Evolutionary conservation across 2,329 filamentous ascomycete species (phyloP), one percentile per base, ranked within the genome.

Genomic region (Sporothrix euskadiensis): DNA sequence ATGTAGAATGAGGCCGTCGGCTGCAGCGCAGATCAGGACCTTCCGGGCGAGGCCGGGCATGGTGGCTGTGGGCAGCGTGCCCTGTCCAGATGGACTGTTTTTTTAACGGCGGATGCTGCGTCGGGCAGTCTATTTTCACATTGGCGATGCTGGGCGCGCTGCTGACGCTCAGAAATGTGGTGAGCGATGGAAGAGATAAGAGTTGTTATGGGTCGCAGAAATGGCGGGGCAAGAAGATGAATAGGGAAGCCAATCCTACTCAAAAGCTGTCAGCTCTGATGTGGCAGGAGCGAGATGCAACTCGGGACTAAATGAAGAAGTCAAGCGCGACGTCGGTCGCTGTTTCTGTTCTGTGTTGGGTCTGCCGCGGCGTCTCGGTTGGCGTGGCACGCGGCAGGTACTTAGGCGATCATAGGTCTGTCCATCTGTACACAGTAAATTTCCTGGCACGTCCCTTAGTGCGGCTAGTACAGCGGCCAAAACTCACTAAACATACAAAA

Each of bases 31-130:
- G 77, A 97, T 89, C 76, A 94, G 80, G 72, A 97, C 84, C 83
- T 96, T 97, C 80, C 92, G 91, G 74, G 92, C 90, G 75, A 97
- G 84, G 76, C 88, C 87, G 73, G 93, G 91, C 94, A 97, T 96
- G 49, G 74, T 80, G 41, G 52, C 14, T 44, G 22, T 44, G 63
- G 26, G 35, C 59, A 59, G 66, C 65, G 49, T 26, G 47, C 47
- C 65, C 65, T 69, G 47, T 56, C 47, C 44, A 26, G 35, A 19
- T 6, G 69, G 68, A 66, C 68, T 66, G 72, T 61, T 71, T 49
- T 73, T 66, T 52, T 68, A 71, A 57, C 35, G 59, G 39, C 39
- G 71, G 52, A 56, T 1, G 54, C 71, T 73, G 71, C 41, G 22
- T 44, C 22, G 14, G 39, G 26, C 12, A 26, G 1, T 39, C 39